Evolutionary conservation across 2,329 filamentous ascomycete genomes (phyloP).

Genomic region (Aspergillus vadensis): DNA sequence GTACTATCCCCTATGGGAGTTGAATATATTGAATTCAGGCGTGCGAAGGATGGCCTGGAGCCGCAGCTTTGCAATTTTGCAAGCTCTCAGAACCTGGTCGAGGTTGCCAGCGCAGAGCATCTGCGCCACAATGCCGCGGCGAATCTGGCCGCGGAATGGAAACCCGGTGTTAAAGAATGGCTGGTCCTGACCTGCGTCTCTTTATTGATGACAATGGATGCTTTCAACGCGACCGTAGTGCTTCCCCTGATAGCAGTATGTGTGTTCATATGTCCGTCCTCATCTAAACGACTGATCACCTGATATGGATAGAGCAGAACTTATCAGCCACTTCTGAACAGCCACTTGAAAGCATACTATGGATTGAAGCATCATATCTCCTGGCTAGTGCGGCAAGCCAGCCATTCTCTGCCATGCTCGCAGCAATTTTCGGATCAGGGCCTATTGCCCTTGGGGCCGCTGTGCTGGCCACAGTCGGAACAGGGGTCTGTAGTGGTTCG

Average conservation of each 20-base stretch:
- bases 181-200: slow-evolving; percentile 46
- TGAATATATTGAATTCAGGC: slow-evolving; percentile 19
- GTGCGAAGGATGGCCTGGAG: slow-evolving; percentile 17
- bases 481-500: slow-evolving; percentile 46
- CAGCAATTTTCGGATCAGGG: slow-evolving; percentile 50
- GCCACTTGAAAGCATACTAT: slow-evolving; percentile 46
- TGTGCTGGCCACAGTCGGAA: slow-evolving; percentile 50
- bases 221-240: slow-evolving; percentile 53
- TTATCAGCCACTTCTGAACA: slow-evolving; percentile 39
- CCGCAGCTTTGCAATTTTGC: slow-evolving; percentile 10
- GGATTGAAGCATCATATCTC: slow-evolving; percentile 54
- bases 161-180: slow-evolving; percentile 43
- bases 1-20: slow-evolving; percentile 17
- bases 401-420: slow-evolving; percentile 33
- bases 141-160: slow-evolving; percentile 33
- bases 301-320: slow-evolving; percentile 27
- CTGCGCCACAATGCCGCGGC: slow-evolving; percentile 15
- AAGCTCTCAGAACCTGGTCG: slow-evolving; percentile 15
- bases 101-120: slow-evolving; percentile 1
- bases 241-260: slow-evolving; percentile 49
- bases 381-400: slow-evolving; percentile 37
- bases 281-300: neutral
- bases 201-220: slow-evolving; percentile 52
- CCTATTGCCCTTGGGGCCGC: slow-evolving; percentile 47
- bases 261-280: slow-evolving; percentile 10